A percentile compares a stretch with the other conserved stretches of the same genome.
phyloP scores from a whole-genome alignment of 106 monocot genomes.

The Allium sativum region DNA sequence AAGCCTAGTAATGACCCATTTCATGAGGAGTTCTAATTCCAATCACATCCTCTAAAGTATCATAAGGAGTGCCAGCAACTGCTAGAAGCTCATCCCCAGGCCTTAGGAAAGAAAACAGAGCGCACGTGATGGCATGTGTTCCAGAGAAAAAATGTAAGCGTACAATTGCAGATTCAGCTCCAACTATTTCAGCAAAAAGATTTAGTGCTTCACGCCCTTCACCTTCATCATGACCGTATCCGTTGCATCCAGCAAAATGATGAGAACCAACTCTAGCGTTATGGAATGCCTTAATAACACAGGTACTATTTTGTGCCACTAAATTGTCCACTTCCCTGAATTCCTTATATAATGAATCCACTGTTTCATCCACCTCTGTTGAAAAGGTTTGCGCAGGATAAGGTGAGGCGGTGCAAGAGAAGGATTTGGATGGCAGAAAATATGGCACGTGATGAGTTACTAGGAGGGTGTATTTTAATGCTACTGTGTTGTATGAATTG shows the following conservation, averaged over 20 bases:
- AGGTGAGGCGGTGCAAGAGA: conserved; percentile 9
- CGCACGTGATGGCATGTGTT: conserved; percentile 90
- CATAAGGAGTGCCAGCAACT: conserved; percentile 86
- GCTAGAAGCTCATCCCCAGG: conserved; percentile 92
- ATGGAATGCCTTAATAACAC: conserved; percentile 66
- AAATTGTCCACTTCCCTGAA: conserved; percentile 54
- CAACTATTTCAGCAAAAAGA: conserved; percentile 84
- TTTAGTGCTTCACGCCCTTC: conserved; percentile 69
- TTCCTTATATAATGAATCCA: conserved; percentile 43
- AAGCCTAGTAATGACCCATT: conserved; percentile 73
- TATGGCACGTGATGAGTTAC: too few species aligned
- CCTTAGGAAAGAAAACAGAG: conserved; percentile 70
- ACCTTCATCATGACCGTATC: conserved; percentile 93
- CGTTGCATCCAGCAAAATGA: conserved; percentile 86
- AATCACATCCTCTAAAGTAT: conserved; percentile 90
- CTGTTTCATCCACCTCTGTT: conserved; percentile 46
- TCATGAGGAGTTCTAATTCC: conserved; percentile 56
- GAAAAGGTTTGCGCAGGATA: conserved; percentile 17
- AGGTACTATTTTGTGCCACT: conserved; percentile 54
- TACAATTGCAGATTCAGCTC: conserved; percentile 91
- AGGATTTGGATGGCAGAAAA: not conserved
- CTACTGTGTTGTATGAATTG: too few species aligned
- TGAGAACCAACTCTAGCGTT: conserved; percentile 77
- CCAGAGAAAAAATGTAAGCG: conserved; percentile 96
- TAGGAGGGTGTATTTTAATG: too few species aligned